These are phyloP conservation scores for Penicillium crustosum DNA, from an alignment of 2,329 filamentous ascomycete species.

Conservation along the genomic window DNA sequence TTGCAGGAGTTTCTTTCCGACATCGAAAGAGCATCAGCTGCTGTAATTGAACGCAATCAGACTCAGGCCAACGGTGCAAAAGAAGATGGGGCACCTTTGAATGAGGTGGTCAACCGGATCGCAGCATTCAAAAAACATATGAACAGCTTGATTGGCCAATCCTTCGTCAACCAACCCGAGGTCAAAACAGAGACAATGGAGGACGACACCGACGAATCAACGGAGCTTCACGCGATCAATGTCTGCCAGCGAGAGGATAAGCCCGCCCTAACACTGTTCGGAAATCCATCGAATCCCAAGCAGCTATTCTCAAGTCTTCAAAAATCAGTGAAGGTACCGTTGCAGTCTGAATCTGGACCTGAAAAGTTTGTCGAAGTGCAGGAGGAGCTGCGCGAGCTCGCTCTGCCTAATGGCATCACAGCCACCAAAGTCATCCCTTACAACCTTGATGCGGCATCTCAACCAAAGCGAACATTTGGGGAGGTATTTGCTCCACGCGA, in stretches of 20 bases:
- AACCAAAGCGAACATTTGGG: conserved; percentile 43
- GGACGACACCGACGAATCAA: conserved; percentile 34
- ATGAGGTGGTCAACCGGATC: conserved; percentile 47
- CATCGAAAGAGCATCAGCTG: conserved; percentile 41
- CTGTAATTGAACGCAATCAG: conserved; percentile 40
- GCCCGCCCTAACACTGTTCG: conserved; percentile 72
- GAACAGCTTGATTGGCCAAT: conserved; percentile 62
- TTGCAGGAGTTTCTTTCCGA: conserved; percentile 45
- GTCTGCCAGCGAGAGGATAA: conserved; percentile 51
- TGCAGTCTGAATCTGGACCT: conserved; percentile 39
- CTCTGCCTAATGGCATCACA: conserved; percentile 72
- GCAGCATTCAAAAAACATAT: conserved; percentile 62
- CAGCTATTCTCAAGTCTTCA: conserved; percentile 87
- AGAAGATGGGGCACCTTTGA: conserved; percentile 30
- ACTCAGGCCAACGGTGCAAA: conserved; percentile 29
- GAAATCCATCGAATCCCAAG: conserved; percentile 69
- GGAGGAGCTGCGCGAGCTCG: conserved; percentile 60
- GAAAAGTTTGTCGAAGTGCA: conserved; percentile 43
- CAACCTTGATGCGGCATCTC: conserved; percentile 33
- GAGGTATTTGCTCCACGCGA: conserved; percentile 46
- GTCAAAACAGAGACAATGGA: conserved; percentile 37
- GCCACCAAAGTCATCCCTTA: conserved; percentile 65
- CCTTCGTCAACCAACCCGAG: conserved; percentile 50
- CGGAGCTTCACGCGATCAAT: conserved; percentile 36
- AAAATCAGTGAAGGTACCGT: conserved; percentile 42